Percentiles rank a stretch among this genome's conserved stretches.
Evolutionary conservation across 805 yeast species (phyloP).

Genomic region (Candida ponderosae): DNA sequence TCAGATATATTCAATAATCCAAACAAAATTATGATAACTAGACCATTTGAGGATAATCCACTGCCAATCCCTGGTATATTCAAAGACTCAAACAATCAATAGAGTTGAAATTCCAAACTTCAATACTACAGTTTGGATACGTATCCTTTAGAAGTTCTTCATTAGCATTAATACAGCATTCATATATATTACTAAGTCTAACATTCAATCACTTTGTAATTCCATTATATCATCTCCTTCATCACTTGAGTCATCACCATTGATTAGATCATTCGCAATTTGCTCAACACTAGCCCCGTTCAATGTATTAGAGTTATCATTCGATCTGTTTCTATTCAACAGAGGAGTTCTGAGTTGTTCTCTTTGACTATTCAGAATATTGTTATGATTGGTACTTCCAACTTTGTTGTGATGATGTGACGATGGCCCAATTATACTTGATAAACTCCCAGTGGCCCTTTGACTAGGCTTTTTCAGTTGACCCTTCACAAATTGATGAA

Average conservation of each 20-base stretch:
- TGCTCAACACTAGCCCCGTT: slow-evolving; percentile 14
- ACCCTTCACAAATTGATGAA: neutral
- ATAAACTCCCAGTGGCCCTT: too few species aligned
- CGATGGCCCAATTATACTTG: too few species aligned
- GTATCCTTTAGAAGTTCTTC: too few species aligned
- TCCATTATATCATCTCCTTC: slow-evolving; percentile 52
- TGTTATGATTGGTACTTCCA: neutral
- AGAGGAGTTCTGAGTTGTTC: slow-evolving; percentile 17
- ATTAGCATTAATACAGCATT: too few species aligned
- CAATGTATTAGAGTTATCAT: slow-evolving; percentile 6
- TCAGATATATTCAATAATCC: too few species aligned
- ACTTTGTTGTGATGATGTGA: too few species aligned
- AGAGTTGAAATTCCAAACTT: too few species aligned
- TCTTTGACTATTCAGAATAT: neutral
- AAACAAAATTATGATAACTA: too few species aligned
- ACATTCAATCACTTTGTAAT: slow-evolving; percentile 41
- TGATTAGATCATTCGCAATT: slow-evolving; percentile 17
- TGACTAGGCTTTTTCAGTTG: neutral
- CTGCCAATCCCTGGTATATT: too few species aligned
- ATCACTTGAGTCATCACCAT: slow-evolving; percentile 32
- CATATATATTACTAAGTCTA: neutral
- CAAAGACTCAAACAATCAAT: too few species aligned
- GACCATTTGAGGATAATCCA: too few species aligned
- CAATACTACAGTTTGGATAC: too few species aligned
- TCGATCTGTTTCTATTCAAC: slow-evolving; percentile 18